Percentiles rank a stretch among this genome's conserved stretches.
These are phyloP conservation scores for Collybiopsis confluens DNA, from an alignment of 768 basidiomycete species.

Conservation along the genomic window DNA sequence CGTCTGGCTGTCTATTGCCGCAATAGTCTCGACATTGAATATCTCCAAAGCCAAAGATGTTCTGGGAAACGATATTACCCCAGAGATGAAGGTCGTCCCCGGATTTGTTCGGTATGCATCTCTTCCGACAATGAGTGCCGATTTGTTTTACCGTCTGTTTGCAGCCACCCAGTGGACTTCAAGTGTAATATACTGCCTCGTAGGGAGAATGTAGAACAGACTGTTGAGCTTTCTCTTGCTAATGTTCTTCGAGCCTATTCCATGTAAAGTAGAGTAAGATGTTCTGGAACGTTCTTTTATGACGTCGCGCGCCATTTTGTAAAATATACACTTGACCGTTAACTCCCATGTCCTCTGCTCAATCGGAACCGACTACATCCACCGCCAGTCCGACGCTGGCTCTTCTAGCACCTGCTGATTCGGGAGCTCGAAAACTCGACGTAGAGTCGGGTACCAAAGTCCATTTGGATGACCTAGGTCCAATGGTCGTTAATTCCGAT, in stretches of 20 bases:
- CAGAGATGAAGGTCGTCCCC: slow-evolving; percentile 30
- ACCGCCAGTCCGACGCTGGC: background rate
- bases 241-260: slow-evolving; percentile 23
- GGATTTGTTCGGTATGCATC: slow-evolving; percentile 44
- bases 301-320: background rate
- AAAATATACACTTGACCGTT: background rate
- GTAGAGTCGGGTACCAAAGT: slow-evolving; percentile 24
- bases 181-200: slow-evolving; percentile 43
- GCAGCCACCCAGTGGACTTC: slow-evolving; percentile 51
- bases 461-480: slow-evolving; percentile 57
- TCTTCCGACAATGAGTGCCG: background rate
- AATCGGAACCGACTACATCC: background rate
- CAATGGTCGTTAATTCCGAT: slow-evolving; percentile 66
- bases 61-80: slow-evolving; percentile 36
- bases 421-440: slow-evolving; percentile 8
- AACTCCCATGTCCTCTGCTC: background rate
- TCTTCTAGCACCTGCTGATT: slow-evolving; percentile 6
- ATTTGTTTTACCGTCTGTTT: background rate
- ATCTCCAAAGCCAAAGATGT: slow-evolving; percentile 37
- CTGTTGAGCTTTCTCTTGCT: slow-evolving; percentile 16
- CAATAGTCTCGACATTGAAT: slow-evolving; percentile 41
- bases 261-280: background rate
- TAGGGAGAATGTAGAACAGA: background rate
- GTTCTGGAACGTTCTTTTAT: background rate
- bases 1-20: slow-evolving; percentile 42